Conservation (phyloP, 495 filamentous ascomycete species). For the Xylaria cubensis region DNA sequence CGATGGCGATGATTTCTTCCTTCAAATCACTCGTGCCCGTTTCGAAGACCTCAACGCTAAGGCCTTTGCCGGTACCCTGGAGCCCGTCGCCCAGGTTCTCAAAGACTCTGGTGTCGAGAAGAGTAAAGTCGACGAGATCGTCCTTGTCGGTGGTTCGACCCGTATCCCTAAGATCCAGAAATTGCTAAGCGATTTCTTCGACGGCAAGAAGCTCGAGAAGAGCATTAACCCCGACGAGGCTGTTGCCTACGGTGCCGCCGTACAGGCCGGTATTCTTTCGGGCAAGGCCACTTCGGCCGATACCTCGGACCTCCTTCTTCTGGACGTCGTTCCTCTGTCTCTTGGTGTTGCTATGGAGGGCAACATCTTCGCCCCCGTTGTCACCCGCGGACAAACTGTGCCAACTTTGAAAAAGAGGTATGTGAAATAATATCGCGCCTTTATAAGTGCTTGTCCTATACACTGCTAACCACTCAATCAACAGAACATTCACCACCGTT, state of each 20-base stretch:
- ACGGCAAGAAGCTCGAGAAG: conserved; percentile 99
- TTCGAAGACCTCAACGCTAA: conserved; percentile 99
- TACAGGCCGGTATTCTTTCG: conserved; percentile 97
- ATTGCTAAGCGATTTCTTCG: conserved; percentile 97
- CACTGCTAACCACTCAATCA: background rate
- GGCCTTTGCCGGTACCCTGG: conserved; percentile 94
- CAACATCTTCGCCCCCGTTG: conserved; percentile 98
- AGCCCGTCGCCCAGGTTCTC: conserved; percentile 97
- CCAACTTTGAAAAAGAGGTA: conserved; percentile 87
- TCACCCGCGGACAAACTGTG: conserved; percentile 88
- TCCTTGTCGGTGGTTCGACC: conserved; percentile 97
- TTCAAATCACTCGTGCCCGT: conserved; percentile 97
- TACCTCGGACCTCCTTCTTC: conserved; percentile 91
- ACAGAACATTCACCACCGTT: conserved; percentile 89
- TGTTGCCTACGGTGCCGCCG: conserved; percentile 97
- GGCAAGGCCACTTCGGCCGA: conserved; percentile 96
- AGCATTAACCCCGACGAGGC: conserved; percentile 99
- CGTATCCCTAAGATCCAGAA: conserved; percentile 99
- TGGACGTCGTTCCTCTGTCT: conserved; percentile 96
- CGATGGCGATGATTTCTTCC: conserved; percentile 98
- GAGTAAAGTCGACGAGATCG: conserved; percentile 94
- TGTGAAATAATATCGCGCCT: background rate
- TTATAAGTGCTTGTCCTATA: background rate
- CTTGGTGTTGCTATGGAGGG: conserved; percentile 99
- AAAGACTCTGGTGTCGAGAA: conserved; percentile 96